phyloP scores from a whole-genome alignment of 495 filamentous ascomycete genomes.

The Cercophora scortea region DNA sequence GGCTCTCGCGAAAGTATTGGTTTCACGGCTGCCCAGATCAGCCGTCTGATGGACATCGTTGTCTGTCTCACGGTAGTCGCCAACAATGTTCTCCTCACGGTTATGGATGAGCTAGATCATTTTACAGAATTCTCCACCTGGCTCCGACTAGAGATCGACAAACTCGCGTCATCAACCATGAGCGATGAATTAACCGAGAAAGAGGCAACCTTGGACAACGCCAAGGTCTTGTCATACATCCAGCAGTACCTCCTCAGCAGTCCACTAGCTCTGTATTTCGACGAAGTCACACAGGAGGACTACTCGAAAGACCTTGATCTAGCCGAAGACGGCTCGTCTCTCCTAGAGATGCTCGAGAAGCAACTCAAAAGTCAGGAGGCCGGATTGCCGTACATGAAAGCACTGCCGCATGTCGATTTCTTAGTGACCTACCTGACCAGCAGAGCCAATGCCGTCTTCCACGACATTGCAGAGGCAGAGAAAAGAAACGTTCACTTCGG shows the following conservation, averaged over 20 bases:
- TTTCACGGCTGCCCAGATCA: constrained; percentile 47
- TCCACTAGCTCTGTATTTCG: constrained; percentile 36
- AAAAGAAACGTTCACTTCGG: constrained; percentile 48
- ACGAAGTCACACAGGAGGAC: constrained; percentile 21
- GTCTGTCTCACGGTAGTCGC: constrained; percentile 66
- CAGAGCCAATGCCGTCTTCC: constrained; percentile 35
- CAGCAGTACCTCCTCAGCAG: constrained; percentile 41
- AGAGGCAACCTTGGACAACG: constrained; percentile 46
- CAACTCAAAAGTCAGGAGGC: constrained; percentile 37
- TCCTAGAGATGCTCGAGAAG: constrained; percentile 39
- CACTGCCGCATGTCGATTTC: constrained; percentile 35
- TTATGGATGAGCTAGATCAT: constrained; percentile 69
- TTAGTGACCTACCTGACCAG: constrained; percentile 34
- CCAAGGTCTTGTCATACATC: constrained; percentile 45
- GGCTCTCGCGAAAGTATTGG: constrained; percentile 59
- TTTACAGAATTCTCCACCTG: constrained; percentile 76
- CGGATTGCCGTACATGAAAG: constrained; percentile 28
- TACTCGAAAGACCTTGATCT: constrained; percentile 21
- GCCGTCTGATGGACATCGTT: constrained; percentile 56
- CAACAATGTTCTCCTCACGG: constrained; percentile 61
- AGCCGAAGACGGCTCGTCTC: constrained; percentile 24
- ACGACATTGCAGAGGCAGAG: constrained; percentile 47
- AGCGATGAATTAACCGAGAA: constrained; percentile 47
- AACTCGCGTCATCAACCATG: constrained; percentile 34
- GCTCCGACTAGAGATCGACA: constrained; percentile 79